Conservation (phyloP, 768 basidiomycete genomes). For the Pleurotus sapidus region DNA sequence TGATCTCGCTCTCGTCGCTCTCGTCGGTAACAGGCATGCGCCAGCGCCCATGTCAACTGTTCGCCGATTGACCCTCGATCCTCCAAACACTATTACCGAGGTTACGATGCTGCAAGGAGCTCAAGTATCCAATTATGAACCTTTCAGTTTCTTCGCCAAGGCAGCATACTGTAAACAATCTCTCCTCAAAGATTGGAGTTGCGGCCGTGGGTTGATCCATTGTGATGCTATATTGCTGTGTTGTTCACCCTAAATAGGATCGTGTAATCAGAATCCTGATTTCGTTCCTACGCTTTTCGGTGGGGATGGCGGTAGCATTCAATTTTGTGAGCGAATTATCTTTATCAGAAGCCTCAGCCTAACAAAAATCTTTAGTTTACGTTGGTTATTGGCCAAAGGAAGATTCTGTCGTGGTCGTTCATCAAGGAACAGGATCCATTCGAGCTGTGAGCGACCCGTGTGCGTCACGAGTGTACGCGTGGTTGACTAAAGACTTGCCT, state of each 20-base stretch:
- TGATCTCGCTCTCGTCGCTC: background rate
- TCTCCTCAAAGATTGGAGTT: constrained; percentile 25
- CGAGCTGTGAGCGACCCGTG: constrained; percentile 29
- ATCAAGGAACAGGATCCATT: constrained; percentile 52
- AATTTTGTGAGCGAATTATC: constrained; percentile 24
- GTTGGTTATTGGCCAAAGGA: constrained; percentile 47
- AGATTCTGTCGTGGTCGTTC: constrained; percentile 44
- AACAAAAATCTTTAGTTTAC: constrained; percentile 14
- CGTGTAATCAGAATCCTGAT: constrained; percentile 28
- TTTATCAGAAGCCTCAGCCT: background rate
- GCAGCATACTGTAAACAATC: constrained; percentile 29
- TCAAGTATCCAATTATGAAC: constrained; percentile 9
- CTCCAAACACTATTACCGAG: background rate
- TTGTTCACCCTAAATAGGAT: constrained; percentile 14
- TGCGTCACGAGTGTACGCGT: background rate
- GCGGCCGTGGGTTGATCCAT: constrained; percentile 21
- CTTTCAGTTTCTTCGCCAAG: constrained; percentile 31
- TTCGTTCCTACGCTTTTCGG: constrained; percentile 28
- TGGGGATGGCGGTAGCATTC: constrained; percentile 27
- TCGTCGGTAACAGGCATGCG: constrained; percentile 1
- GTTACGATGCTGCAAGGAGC: background rate
- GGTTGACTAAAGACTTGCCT: background rate
- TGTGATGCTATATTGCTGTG: background rate
- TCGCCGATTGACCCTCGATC: background rate
- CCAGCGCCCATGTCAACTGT: background rate